Evolutionary conservation across 2,329 filamentous ascomycete genomes (phyloP).

Genomic region (Penicillium sp.): DNA sequence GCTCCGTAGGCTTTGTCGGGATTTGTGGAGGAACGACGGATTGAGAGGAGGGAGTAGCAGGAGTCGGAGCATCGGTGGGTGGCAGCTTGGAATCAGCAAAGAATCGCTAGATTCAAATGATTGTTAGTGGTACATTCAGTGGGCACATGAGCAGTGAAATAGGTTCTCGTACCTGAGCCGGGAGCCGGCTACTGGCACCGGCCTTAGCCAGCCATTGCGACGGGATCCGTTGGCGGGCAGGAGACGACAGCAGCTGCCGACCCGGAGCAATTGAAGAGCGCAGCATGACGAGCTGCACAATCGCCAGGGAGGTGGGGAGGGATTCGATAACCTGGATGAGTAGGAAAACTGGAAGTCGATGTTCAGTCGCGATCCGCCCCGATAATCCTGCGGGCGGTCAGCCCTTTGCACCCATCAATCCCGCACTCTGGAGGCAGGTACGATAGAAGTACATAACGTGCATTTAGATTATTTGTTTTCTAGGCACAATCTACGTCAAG

Average conservation of each 20-base stretch:
- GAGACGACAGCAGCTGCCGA: constrained; percentile 50
- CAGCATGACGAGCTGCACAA: constrained; percentile 61
- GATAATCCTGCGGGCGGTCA: constrained; percentile 43
- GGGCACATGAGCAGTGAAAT: constrained; percentile 13
- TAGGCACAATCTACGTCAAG: not conserved
- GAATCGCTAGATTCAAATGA: constrained; percentile 49
- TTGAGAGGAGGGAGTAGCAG: constrained; percentile 52
- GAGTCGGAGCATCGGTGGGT: constrained; percentile 47
- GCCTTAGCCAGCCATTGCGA: constrained; percentile 53
- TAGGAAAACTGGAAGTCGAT: constrained; percentile 42
- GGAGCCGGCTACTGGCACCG: constrained; percentile 46
- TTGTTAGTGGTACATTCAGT: constrained; percentile 33
- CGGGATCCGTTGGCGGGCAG: constrained; percentile 44
- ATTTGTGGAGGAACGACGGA: constrained; percentile 58
- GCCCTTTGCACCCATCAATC: constrained; percentile 25
- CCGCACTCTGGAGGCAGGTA: constrained; percentile 4
- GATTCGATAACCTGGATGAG: constrained; percentile 35
- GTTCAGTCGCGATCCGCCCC: constrained; percentile 48
- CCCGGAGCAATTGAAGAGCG: constrained; percentile 59
- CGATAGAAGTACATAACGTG: not conserved
- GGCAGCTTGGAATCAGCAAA: constrained; percentile 57
- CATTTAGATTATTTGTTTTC: not conserved
- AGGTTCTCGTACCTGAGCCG: constrained; percentile 48
- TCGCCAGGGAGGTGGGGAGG: constrained; percentile 38
- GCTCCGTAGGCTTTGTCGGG: constrained; percentile 52